These are phyloP conservation scores for Mediolabrus comicus DNA, from an alignment of 108 stramenopile genomes.

Conservation along the genomic window DNA sequence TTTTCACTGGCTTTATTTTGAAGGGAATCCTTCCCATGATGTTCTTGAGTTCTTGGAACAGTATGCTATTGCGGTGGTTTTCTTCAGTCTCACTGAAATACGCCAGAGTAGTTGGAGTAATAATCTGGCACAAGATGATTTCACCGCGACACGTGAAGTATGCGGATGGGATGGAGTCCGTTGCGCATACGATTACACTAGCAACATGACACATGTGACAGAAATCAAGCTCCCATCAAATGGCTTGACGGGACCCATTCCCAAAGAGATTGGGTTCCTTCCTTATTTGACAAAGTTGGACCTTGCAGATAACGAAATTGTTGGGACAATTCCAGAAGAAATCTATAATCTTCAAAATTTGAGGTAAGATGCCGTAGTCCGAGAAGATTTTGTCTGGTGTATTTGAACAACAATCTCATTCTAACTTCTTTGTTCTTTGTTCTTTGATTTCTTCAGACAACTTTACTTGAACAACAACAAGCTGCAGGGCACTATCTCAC, in stretches of 20 bases:
- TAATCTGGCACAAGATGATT: slow-evolving; percentile 21
- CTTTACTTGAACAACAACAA: slow-evolving; percentile 51
- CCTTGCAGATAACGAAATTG: slow-evolving; percentile 69
- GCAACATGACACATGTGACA: slow-evolving; percentile 37
- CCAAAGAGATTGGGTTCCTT: slow-evolving; percentile 56
- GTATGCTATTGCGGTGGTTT: slow-evolving; percentile 39
- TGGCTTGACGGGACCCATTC: slow-evolving; percentile 55
- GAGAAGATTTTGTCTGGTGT: background rate
- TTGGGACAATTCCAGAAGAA: slow-evolving; percentile 65
- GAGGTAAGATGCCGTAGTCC: slow-evolving; percentile 17
- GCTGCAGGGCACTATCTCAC: slow-evolving; percentile 38
- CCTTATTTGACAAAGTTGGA: slow-evolving; percentile 51
- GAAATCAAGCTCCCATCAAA: slow-evolving; percentile 27
- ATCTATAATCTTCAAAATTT: slow-evolving; percentile 31
- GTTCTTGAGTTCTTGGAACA: slow-evolving; percentile 49
- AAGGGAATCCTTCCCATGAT: slow-evolving; percentile 36
- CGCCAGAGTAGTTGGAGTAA: slow-evolving; percentile 9
- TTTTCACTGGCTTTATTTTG: slow-evolving; percentile 38
- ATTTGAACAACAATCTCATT: background rate
- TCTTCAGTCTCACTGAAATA: slow-evolving; percentile 33
- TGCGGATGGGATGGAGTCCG: slow-evolving; percentile 43
- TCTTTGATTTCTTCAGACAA: slow-evolving; percentile 8
- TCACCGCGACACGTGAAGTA: slow-evolving; percentile 17
- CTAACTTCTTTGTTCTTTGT: background rate
- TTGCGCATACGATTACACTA: slow-evolving; percentile 43